Evolutionary conservation across 2,329 filamentous ascomycete species (phyloP), one percentile per base, ranked within the genome.

Genomic region (Microcyclospora tardicrescens): DNA sequence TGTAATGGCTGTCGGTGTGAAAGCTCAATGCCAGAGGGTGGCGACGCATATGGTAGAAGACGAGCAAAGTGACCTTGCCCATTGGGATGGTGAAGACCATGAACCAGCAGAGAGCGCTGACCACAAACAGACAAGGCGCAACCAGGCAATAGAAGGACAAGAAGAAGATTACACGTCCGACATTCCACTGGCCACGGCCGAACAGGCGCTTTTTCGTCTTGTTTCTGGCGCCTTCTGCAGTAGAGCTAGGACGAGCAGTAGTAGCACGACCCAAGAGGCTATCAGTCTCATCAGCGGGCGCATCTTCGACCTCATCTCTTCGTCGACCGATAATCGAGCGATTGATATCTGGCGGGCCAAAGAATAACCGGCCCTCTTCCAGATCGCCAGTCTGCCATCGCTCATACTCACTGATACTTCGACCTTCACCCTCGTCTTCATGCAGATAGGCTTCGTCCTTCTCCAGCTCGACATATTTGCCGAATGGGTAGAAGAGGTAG

Each of bases 341-440:
- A 50, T 72, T 79, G 43, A 57, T 54, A 16, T 75, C 64, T 19
- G 65, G 76, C 2, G 91, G 91, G 0, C 91, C 93, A 59, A 98
- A 98, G 67, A 98, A 96, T 2, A 98, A 73, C 28, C 89, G 76
- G 2, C 91, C 91, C 59, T 96, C 86, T 61, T 98, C 91, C 28
- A 98, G 73, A 55, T 98, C 91, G 36, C 91, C 91, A 56, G 79
- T 95, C 64, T 98, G 91, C 91, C 91, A 98, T 63, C 94, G 86
- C 61, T 98, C 91, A 58, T 98, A 98, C 65, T 98, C 91, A 53
- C 84, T 93, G 55, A 98, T 95, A 64, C 87, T 96, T 55, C 91
- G 78, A 14, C 91, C 91, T 62, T 98, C 91, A 31, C 89, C 87
- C 55, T 91, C 78, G 54, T 98, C 91, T 63, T 98, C 91, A 43